Evolutionary conservation across 2,329 filamentous ascomycete species (phyloP).

Genomic region (Diaporthe vaccinii): DNA sequence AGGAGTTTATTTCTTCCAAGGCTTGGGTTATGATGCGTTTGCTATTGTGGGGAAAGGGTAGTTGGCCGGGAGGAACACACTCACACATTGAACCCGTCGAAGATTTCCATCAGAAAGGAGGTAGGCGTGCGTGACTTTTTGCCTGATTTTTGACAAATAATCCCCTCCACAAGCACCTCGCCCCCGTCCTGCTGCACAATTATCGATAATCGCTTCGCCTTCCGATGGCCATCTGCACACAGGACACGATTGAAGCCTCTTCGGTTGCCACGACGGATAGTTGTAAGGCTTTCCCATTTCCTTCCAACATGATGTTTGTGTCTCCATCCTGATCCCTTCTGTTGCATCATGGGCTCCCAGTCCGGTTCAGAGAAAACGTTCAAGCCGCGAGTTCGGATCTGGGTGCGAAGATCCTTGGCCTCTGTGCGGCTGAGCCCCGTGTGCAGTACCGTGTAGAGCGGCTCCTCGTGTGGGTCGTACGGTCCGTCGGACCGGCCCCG

Average conservation of each 20-base stretch:
- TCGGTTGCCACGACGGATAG: neutral
- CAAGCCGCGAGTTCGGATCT: neutral
- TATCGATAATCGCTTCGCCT: neutral
- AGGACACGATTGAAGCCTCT: neutral
- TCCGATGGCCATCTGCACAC: neutral
- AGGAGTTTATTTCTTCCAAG: too few relatives aligned
- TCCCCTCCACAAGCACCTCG: neutral
- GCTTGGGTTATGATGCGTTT: too few relatives aligned
- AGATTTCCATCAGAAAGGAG: neutral
- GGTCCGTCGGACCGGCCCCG: neutral
- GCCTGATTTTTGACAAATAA: neutral
- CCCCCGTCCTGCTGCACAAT: neutral
- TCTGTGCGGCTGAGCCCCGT: neutral
- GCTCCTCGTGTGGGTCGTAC: neutral
- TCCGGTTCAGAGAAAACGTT: neutral
- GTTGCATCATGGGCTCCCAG: neutral
- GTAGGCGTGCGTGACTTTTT: neutral
- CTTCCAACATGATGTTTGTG: neutral
- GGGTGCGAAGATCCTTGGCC: neutral
- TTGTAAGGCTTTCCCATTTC: neutral
- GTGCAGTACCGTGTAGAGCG: neutral
- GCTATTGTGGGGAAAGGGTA: too few relatives aligned
- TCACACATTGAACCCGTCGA: neutral
- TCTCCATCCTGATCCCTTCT: neutral
- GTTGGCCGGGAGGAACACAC: neutral